Conservation (phyloP, 106 monocot genomes). For the Ottelia alismoides region DNA sequence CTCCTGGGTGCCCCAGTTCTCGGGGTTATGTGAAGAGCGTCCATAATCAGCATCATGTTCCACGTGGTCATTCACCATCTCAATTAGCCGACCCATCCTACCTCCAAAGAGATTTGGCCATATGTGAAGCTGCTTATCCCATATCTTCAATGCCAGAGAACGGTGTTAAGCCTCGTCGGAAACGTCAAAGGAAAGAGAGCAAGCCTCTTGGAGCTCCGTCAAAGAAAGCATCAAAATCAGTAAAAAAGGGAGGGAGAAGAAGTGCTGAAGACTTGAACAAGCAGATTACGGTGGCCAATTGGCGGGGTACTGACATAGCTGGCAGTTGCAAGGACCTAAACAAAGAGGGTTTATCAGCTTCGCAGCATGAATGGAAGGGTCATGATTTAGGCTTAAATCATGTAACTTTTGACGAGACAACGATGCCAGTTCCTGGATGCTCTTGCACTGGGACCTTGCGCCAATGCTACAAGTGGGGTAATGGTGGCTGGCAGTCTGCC, state of each 20-base stretch:
- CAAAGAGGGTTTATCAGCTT: slow-evolving; percentile 6
- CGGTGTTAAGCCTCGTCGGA: slow-evolving; percentile 14
- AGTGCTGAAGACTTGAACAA: slow-evolving; percentile 23
- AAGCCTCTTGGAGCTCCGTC: slow-evolving; percentile 14
- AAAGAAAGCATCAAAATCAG: slow-evolving; percentile 20
- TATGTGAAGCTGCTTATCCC: slow-evolving; percentile 45
- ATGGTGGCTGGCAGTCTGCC: slow-evolving; percentile 85
- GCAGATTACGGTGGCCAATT: slow-evolving; percentile 12
- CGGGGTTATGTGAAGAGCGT: slow-evolving; percentile 11
- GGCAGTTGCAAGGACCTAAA: slow-evolving; percentile 19
- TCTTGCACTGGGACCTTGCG: slow-evolving; percentile 61
- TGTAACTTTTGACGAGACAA: slow-evolving; percentile 60
- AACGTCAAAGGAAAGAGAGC: slow-evolving; percentile 17
- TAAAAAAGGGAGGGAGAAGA: slow-evolving; percentile 32
- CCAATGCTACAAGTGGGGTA: slow-evolving; percentile 94
- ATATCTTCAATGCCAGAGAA: slow-evolving; percentile 26
- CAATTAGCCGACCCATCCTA: slow-evolving; percentile 33
- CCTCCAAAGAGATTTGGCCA: slow-evolving; percentile 38
- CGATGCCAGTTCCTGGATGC: slow-evolving; percentile 69
- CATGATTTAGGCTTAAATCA: slow-evolving; percentile 65
- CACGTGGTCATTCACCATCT: slow-evolving; percentile 18
- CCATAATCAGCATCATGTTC: slow-evolving; percentile 24
- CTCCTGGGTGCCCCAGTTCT: slow-evolving; percentile 8
- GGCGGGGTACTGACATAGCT: slow-evolving; percentile 10
- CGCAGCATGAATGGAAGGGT: slow-evolving; percentile 61